Conservation (phyloP, 139 green algal species). For the Volvox reticuliferus region DNA sequence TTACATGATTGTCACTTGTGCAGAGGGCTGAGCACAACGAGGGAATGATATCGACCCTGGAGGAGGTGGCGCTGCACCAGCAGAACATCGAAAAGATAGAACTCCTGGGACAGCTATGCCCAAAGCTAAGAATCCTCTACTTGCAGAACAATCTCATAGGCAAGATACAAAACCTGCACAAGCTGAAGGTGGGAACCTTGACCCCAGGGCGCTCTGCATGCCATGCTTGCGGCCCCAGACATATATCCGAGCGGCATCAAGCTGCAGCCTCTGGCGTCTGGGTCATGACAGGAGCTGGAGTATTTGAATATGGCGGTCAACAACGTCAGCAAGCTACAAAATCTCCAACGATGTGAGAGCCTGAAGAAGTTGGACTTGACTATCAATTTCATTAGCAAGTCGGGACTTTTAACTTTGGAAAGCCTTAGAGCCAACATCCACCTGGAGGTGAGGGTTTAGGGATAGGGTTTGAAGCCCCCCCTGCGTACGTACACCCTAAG, state of each 20-base stretch:
- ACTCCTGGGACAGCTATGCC: constrained; percentile 81
- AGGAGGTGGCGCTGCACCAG: constrained; percentile 93
- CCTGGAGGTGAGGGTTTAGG: constrained; percentile 29
- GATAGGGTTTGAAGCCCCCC: too few relatives aligned
- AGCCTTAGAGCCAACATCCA: constrained; percentile 61
- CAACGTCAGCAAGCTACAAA: constrained; percentile 90
- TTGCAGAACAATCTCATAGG: constrained; percentile 94
- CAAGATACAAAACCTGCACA: constrained; percentile 91
- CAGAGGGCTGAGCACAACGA: constrained; percentile 93
- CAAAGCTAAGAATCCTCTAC: constrained; percentile 89
- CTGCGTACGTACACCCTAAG: too few relatives aligned
- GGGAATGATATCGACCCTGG: constrained; percentile 83
- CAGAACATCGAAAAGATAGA: constrained; percentile 93
- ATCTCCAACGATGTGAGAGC: constrained; percentile 92
- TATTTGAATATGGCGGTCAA: constrained; percentile 96
- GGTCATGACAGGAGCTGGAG: constrained; percentile 83
- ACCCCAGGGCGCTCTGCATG: too few relatives aligned
- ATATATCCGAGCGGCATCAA: too few relatives aligned
- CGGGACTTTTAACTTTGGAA: constrained; percentile 66
- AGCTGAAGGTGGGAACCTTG: constrained; percentile 81
- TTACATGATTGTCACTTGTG: background rate
- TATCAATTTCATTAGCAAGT: constrained; percentile 89
- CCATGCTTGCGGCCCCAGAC: too few relatives aligned
- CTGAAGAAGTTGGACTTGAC: constrained; percentile 93
- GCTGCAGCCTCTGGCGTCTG: too few relatives aligned